Evolutionary conservation across 768 basidiomycete genomes (phyloP), one percentile per base, ranked within the genome.

Genomic region (Podaxis sp.): DNA sequence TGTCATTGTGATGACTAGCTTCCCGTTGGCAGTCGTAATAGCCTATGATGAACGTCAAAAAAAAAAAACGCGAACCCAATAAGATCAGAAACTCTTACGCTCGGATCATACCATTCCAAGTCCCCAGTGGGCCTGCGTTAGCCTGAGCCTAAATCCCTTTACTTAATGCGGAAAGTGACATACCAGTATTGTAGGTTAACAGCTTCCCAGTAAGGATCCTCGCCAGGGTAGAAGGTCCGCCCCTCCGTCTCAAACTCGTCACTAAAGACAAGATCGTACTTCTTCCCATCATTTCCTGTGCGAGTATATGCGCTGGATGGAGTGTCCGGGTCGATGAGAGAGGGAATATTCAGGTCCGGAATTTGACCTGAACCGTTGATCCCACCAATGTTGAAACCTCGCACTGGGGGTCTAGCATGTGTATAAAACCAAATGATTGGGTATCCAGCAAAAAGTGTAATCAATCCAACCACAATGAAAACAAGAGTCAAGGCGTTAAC

Each of bases 341-440:
- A 73, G 0, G 87, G 88, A 59, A 94, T 71, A 55, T 82, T 81
- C 1, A 94, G 82, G 56, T 77, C 71, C 0, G 94, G 93, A 24
- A 96, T 87, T 74, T 96, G 94, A 2, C 95, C 96, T 0, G 90
- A 80, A 12, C 77, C 83, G 69, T 98, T 97, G 68, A 91, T 86
- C 2, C 90, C 90, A 24, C 94, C 94, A 24, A 95, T 76, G 71
- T 94, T 94, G 75, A 86, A 94, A 4, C 89, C 89, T 36, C 74
- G 56, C 12, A 73, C 68, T 60, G 61, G 29, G 8, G 69, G 57
- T 17, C 65, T 50, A 2, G 67, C 68, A 55, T 73, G 73, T 37
- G 72, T 72, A 63, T 71, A 85, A 65, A 81, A 85, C 54, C 80
- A 75, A 62, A 93, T 85, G 70, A 96, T 87, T 8, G 95, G 95